Percentiles rank a stretch among this genome's conserved stretches.
Conservation (phyloP, 805 yeast genomes). For the Starmerella cellae region DNA sequence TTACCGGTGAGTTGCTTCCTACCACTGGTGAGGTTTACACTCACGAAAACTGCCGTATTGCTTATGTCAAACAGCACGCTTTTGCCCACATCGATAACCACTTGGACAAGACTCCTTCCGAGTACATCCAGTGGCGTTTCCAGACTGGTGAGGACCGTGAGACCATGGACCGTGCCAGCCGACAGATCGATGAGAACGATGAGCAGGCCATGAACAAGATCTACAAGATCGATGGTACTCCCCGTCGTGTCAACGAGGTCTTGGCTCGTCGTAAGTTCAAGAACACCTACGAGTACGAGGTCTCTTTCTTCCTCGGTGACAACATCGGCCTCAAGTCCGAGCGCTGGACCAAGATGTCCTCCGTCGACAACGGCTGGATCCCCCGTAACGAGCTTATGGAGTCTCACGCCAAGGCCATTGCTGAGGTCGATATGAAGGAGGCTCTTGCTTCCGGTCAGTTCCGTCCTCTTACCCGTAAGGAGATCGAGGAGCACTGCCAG, state of each 20-base stretch:
- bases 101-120: conserved; percentile 98
- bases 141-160: conserved; percentile 99
- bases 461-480: conserved; percentile 99
- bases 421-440: conserved; percentile 99
- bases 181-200: conserved; percentile 93
- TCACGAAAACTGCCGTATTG: conserved; percentile 99
- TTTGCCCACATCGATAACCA: conserved; percentile 98
- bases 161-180: conserved; percentile 99
- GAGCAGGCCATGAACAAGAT: conserved; percentile 98
- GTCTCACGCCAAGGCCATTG: conserved; percentile 97
- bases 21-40: conserved; percentile 97
- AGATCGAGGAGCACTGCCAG: conserved; percentile 96
- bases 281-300: conserved; percentile 99
- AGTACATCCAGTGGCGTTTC: conserved; percentile 99
- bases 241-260: conserved; percentile 91
- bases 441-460: conserved; percentile 99
- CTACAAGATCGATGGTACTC: conserved; percentile 97
- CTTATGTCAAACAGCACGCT: conserved; percentile 99
- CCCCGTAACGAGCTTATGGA: conserved; percentile 98
- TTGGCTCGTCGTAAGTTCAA: conserved; percentile 98
- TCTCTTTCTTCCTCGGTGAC: conserved; percentile 95
- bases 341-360: conserved; percentile 99
- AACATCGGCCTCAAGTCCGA: conserved; percentile 97
- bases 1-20: conserved; percentile 99
- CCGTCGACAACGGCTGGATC: conserved; percentile 99